phyloP scores from a whole-genome alignment of 768 basidiomycete genomes.

The Boletus edulis region DNA sequence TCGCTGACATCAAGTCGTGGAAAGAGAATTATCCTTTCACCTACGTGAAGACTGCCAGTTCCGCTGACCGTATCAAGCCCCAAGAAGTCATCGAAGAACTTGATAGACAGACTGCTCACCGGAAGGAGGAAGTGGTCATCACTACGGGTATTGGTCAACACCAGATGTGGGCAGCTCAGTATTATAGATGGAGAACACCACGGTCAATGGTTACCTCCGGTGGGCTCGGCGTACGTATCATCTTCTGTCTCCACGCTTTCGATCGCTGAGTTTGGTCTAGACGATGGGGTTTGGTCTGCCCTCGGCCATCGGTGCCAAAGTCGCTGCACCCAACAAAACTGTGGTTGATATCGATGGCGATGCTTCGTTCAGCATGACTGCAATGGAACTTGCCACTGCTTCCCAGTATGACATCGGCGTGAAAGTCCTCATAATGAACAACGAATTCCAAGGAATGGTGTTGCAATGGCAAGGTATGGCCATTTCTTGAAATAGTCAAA shows the following conservation, averaged over 20 bases:
- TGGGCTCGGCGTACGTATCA: conserved; percentile 78
- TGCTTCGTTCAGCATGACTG: conserved; percentile 98
- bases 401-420: conserved; percentile 90
- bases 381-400: conserved; percentile 97
- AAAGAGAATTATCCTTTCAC: conserved; percentile 91
- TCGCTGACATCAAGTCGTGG: conserved; percentile 78
- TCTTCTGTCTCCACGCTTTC: background rate
- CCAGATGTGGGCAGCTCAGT: conserved; percentile 99
- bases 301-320: conserved; percentile 93
- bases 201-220: conserved; percentile 90
- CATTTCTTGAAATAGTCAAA: background rate
- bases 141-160: conserved; percentile 98
- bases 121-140: conserved; percentile 85
- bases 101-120: conserved; percentile 70
- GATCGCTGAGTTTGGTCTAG: conserved; percentile 34
- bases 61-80: conserved; percentile 81
- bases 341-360: conserved; percentile 98
- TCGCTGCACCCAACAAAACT: conserved; percentile 88
- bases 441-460: conserved; percentile 99
- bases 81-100: conserved; percentile 96
- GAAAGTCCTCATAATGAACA: conserved; percentile 91
- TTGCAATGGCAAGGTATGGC: conserved; percentile 93
- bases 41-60: conserved; percentile 56
- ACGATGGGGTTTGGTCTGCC: conserved; percentile 99
- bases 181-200: conserved; percentile 88